Base-by-base conservation (phyloP, 1,139 yeast species). In the Suhomyces maxii region DNA sequence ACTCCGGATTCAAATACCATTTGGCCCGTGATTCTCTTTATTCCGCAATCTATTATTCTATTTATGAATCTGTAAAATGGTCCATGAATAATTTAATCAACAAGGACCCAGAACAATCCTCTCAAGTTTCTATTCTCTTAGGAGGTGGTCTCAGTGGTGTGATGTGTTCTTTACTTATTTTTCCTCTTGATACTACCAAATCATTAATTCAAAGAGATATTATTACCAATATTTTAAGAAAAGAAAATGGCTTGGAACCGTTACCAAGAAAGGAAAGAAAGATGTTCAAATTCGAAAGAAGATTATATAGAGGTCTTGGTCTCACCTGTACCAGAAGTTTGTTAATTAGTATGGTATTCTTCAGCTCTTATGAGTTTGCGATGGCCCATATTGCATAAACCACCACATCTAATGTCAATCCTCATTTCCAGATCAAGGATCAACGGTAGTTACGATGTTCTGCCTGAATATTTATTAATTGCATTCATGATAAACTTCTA, bases 111-210 rank as follows among this genome's bases (percentile, higher is more conserved):
- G 44, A 56, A 1, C 48, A 54, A 23, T 56, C 68, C 18, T 69
- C 77, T 6, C 71, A 70, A 9, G 40, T 71, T 7, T 65, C 78
- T 1, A 67, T 75, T 23, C 54, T 73, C 6, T 45, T 84, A 3
- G 88, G 95, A 0, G 96, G 96, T n/a, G 96, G 90, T 0, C 54
- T 83, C 34, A 82, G 95, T 1, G 96, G 96, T 1, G 79, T 84
- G 10, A 65, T 83, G 13, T 77, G 89, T 42, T 88, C 95, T 95
- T 65, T 81, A 2, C 62, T 82, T 2, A 83, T 88, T 2, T 89
- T 86, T 67, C 96, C 96, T 0, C 63, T 89, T 2, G 96, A 89
- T 61, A 88, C 96, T 0, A 73, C 84, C 50, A 89, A 89, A 61
- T 81, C 91, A 1, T 73, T 84, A 49, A 76, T 82, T 39, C 96